Conservation (phyloP, 2,329 filamentous ascomycete species). For the Fusarium tanahbumbuense region DNA sequence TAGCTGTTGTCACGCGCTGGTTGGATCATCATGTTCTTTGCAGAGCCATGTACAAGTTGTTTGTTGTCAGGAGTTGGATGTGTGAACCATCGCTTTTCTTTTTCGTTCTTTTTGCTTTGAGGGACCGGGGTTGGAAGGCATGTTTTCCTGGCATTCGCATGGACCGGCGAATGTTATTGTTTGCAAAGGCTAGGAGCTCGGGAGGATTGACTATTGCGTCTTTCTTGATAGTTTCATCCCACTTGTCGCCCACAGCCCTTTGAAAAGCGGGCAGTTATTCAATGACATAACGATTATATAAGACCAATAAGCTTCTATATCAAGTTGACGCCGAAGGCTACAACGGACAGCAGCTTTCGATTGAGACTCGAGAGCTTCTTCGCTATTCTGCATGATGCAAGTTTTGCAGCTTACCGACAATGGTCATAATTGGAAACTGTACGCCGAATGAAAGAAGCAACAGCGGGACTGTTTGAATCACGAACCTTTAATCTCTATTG, state of each 20-base stretch:
- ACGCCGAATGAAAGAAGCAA: background rate
- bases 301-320: background rate
- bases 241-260: background rate
- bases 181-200: slow-evolving; percentile 10
- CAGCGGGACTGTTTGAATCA: background rate
- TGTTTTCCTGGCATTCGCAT: slow-evolving; percentile 24
- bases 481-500: background rate
- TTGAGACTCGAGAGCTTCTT: background rate
- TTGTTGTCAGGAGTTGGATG: slow-evolving; percentile 40
- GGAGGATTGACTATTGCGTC: background rate
- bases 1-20: slow-evolving; percentile 1
- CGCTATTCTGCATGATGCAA: too few species aligned
- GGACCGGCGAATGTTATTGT: slow-evolving; percentile 22
- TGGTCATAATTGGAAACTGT: too few species aligned
- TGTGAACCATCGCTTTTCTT: slow-evolving; percentile 38
- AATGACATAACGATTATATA: background rate
- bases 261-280: background rate
- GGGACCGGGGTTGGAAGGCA: slow-evolving; percentile 12
- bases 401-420: too few species aligned
- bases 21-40: slow-evolving; percentile 20
- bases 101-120: slow-evolving; percentile 16
- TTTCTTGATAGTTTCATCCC: slow-evolving; percentile 3
- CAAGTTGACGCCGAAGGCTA: background rate
- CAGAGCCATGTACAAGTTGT: slow-evolving; percentile 27
- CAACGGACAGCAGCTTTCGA: background rate